Percentiles rank a stretch among this genome's conserved stretches.
Evolutionary conservation across 345 rosid species (phyloP).

Genomic region (Litchi chinensis): DNA sequence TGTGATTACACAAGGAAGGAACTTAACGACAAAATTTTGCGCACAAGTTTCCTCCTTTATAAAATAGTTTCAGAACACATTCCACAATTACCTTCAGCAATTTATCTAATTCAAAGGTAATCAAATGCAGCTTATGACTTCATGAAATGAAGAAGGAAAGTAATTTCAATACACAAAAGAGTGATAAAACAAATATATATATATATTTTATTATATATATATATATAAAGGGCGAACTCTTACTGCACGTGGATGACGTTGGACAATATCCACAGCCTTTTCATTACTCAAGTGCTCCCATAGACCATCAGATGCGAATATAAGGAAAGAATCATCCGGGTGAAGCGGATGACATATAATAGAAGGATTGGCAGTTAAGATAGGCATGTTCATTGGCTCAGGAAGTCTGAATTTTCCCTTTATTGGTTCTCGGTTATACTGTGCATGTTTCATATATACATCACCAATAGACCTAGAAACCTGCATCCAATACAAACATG

Average conservation of each 20-base stretch:
- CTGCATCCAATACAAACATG: conserved; percentile 44
- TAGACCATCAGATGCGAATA: conserved; percentile 95
- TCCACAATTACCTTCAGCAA: neutral
- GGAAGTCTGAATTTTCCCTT: conserved; percentile 73
- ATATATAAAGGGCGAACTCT: conserved; percentile 31
- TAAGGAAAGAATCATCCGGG: conserved; percentile 84
- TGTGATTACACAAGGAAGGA: neutral
- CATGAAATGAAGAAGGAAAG: neutral
- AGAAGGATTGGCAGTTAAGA: conserved; percentile 71
- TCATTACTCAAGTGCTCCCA: conserved; percentile 94
- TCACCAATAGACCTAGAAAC: conserved; percentile 91
- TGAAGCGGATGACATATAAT: conserved; percentile 67
- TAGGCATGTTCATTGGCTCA: conserved; percentile 74
- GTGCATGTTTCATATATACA: conserved; percentile 74
- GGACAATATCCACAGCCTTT: conserved; percentile 87
- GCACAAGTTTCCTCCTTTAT: too few relatives aligned
- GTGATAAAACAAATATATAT: neutral
- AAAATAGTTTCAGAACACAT: neutral
- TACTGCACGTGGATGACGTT: conserved; percentile 72
- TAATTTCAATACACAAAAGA: conserved; percentile 8
- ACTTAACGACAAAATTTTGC: neutral
- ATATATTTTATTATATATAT: neutral
- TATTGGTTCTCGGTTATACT: conserved; percentile 66
- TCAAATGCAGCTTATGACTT: neutral
- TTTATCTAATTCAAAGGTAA: neutral